phyloP scores from a whole-genome alignment of 495 filamentous ascomycete genomes.

The Saxophila tyrrhenica region DNA sequence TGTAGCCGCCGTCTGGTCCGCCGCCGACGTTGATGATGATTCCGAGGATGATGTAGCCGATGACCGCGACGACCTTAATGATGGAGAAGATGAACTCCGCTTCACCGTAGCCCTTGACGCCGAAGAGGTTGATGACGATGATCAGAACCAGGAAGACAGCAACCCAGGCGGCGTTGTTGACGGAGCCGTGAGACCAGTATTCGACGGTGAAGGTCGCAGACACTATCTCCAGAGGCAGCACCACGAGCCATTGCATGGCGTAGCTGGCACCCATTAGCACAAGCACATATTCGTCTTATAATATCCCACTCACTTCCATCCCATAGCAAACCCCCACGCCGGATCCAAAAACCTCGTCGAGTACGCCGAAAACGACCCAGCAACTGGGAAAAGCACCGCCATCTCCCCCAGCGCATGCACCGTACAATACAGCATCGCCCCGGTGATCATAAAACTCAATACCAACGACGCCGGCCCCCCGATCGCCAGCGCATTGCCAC shows the following conservation, averaged over 20 bases:
- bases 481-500: constrained; percentile 60
- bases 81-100: constrained; percentile 32
- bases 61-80: constrained; percentile 70
- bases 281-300: neutral
- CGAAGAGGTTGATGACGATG: constrained; percentile 31
- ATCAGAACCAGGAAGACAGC: constrained; percentile 35
- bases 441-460: constrained; percentile 71
- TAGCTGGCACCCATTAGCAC: constrained; percentile 42
- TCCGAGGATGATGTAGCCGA: constrained; percentile 33
- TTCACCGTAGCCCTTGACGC: constrained; percentile 32
- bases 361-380: constrained; percentile 86
- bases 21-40: constrained; percentile 46
- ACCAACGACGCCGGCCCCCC: constrained; percentile 81
- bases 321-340: constrained; percentile 97
- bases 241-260: constrained; percentile 82
- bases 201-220: constrained; percentile 80
- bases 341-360: constrained; percentile 89
- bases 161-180: constrained; percentile 70
- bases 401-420: constrained; percentile 88
- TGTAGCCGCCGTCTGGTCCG: constrained; percentile 60
- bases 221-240: constrained; percentile 81
- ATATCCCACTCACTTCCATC: constrained; percentile 63
- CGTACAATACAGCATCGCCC: constrained; percentile 82
- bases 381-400: constrained; percentile 80
- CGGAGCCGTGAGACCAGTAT: constrained; percentile 56